Evolutionary conservation across 1,284 basidiomycete genomes (phyloP).

Genomic region (Paramarasmius palmivorus): DNA sequence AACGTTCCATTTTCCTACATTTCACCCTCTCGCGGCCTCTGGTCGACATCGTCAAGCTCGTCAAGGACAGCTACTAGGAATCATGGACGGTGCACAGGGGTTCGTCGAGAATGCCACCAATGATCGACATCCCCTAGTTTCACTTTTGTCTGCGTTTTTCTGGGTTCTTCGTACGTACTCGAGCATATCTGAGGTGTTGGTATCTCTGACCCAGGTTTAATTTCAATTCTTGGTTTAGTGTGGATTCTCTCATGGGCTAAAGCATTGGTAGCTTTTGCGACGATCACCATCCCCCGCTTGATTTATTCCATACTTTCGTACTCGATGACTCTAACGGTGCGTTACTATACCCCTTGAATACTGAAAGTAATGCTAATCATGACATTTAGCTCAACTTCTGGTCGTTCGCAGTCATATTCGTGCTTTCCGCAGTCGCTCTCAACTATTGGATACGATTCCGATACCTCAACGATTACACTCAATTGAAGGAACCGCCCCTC

Average conservation of each 20-base stretch:
- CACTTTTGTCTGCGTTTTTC: slow-evolving; percentile 80
- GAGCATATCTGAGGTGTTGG: slow-evolving; percentile 27
- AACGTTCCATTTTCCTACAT: neutral
- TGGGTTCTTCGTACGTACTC: slow-evolving; percentile 73
- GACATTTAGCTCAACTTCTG: slow-evolving; percentile 78
- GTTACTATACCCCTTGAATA: slow-evolving; percentile 20
- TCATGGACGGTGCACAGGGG: neutral
- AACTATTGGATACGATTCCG: slow-evolving; percentile 87
- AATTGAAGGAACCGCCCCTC: slow-evolving; percentile 84
- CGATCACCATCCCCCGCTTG: slow-evolving; percentile 77
- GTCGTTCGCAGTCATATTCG: slow-evolving; percentile 79
- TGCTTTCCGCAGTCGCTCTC: slow-evolving; percentile 61
- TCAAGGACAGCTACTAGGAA: neutral
- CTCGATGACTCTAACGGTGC: slow-evolving; percentile 83
- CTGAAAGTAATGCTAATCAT: slow-evolving; percentile 6
- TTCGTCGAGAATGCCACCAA: neutral
- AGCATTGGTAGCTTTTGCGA: slow-evolving; percentile 70
- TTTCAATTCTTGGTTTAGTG: slow-evolving; percentile 43
- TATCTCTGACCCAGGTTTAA: slow-evolving; percentile 6
- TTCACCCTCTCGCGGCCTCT: neutral
- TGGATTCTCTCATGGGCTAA: slow-evolving; percentile 81
- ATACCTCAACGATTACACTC: slow-evolving; percentile 76
- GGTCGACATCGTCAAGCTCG: neutral
- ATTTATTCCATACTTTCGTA: slow-evolving; percentile 82
- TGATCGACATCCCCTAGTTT: slow-evolving; percentile 62